Conservation (phyloP, 169 alveolate species). For the Eimeria zaria region DNA sequence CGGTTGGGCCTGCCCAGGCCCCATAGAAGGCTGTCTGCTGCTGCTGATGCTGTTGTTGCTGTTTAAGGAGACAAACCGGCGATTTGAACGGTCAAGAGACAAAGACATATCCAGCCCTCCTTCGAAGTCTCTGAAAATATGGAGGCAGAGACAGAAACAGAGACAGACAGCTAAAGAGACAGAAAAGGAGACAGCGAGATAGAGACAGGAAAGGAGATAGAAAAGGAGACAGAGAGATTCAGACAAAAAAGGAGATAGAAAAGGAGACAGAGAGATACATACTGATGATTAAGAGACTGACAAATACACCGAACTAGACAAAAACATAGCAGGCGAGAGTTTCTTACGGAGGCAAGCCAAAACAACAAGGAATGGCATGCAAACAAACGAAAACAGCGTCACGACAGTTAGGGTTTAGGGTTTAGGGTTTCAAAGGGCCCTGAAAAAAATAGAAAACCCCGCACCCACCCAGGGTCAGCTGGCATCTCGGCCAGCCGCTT, state of each 20-base stretch:
- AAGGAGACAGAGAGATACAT: background rate
- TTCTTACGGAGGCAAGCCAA: background rate
- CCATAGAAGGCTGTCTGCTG: conserved; percentile 24
- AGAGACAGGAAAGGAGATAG: background rate
- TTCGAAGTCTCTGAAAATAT: background rate
- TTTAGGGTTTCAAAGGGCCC: background rate
- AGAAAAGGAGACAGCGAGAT: background rate
- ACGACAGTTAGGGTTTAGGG: background rate
- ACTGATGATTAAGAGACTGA: background rate
- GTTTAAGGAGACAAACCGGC: background rate
- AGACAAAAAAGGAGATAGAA: background rate
- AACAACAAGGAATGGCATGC: background rate
- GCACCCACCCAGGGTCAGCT: background rate
- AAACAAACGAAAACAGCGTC: background rate
- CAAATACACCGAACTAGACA: background rate
- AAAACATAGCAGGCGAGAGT: background rate
- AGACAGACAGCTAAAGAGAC: background rate
- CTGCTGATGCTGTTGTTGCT: conserved; percentile 53
- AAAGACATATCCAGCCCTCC: background rate
- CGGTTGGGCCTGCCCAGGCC: background rate
- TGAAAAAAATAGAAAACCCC: background rate
- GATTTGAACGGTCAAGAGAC: background rate
- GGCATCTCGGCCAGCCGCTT: conserved; percentile 39
- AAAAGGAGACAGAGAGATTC: background rate
- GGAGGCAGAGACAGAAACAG: background rate